These are phyloP conservation scores for Akanthomyces lecanii DNA, from an alignment of 2,329 filamentous ascomycete genomes.

Conservation along the genomic window DNA sequence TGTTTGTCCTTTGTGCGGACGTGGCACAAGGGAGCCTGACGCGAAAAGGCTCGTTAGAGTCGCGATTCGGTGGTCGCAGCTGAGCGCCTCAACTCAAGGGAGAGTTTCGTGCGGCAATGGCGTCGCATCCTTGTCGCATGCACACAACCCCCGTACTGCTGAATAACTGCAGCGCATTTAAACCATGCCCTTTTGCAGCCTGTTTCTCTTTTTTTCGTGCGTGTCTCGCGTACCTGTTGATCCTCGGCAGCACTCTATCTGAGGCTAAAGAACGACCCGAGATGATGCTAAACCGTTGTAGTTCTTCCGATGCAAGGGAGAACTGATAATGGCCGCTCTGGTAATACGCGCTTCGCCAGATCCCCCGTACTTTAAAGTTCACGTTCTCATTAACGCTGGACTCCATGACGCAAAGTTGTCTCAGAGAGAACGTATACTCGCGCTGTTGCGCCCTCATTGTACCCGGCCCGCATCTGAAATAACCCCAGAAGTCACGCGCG, in stretches of 20 bases:
- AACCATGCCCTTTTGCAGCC: background rate
- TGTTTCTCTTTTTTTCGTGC: background rate
- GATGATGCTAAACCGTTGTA: background rate
- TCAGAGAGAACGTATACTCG: background rate
- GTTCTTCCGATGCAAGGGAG: constrained; percentile 5
- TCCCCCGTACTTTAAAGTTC: background rate
- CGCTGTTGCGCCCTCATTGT: background rate
- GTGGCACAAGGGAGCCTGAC: constrained; percentile 1
- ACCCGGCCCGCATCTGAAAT: background rate
- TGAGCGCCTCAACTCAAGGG: constrained; percentile 1
- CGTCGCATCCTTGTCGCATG: background rate
- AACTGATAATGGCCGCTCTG: background rate
- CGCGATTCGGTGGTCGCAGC: background rate
- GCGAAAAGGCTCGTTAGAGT: background rate
- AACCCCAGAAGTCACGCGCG: background rate
- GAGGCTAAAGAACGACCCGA: background rate
- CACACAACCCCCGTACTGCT: background rate
- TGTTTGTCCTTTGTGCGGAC: background rate
- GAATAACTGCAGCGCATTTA: background rate
- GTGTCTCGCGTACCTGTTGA: constrained; percentile 14
- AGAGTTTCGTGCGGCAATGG: background rate
- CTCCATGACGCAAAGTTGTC: background rate
- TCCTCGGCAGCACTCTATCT: background rate
- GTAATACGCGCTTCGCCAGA: background rate
- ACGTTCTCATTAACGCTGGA: background rate